Evolutionary conservation across 345 rosid species (phyloP).

Genomic region (Gossypium australe): DNA sequence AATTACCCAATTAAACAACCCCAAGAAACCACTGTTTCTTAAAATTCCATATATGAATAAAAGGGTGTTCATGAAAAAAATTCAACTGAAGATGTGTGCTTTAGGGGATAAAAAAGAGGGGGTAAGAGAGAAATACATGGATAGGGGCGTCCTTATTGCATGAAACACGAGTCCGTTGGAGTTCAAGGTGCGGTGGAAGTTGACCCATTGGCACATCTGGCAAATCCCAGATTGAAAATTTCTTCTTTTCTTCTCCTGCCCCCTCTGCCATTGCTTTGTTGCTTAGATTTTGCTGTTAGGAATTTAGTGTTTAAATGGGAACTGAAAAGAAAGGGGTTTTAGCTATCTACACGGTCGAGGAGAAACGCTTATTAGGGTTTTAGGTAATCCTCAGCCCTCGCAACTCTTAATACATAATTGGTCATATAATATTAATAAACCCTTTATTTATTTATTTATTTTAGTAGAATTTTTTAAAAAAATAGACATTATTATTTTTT

Average conservation of each 20-base stretch:
- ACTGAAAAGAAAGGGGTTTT: background rate
- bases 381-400: background rate
- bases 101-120: background rate
- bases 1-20: background rate
- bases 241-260: slow-evolving; percentile 15
- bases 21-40: background rate
- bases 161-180: slow-evolving; percentile 58
- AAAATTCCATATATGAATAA: background rate
- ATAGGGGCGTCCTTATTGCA: slow-evolving; percentile 69
- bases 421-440: background rate
- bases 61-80: too few species aligned
- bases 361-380: background rate
- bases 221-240: slow-evolving; percentile 39
- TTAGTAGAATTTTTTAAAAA: background rate
- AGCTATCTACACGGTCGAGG: background rate
- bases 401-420: background rate
- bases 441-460: background rate
- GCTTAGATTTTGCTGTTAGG: background rate
- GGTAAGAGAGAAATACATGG: slow-evolving; percentile 37
- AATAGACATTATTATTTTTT: too few species aligned
- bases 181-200: slow-evolving; percentile 73
- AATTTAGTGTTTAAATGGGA: background rate
- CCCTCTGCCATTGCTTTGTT: slow-evolving; percentile 16
- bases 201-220: slow-evolving; percentile 62
- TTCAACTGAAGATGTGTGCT: background rate